A percentile compares a stretch with the other conserved stretches of the same genome.
Conservation (phyloP, 2,329 filamentous ascomycete genomes). For the Fusarium virguliforme region DNA sequence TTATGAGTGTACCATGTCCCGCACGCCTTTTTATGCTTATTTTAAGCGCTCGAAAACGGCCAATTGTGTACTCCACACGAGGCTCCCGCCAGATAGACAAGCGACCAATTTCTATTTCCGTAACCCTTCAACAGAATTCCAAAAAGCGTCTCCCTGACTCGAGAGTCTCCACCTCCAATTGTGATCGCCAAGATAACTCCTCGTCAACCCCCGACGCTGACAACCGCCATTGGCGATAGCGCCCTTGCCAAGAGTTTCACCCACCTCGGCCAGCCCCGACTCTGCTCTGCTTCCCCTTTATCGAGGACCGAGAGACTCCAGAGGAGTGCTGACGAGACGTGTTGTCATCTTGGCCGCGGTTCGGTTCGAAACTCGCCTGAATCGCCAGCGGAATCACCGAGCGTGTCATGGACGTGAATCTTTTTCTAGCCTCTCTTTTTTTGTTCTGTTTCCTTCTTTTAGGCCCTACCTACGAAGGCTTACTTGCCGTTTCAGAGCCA, state of each 20-base stretch:
- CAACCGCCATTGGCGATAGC: background rate
- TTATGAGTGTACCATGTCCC: too few relatives aligned
- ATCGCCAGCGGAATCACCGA: conserved; percentile 7
- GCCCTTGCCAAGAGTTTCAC: conserved; percentile 5
- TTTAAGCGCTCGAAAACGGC: conserved; percentile 3
- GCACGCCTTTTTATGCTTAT: conserved; percentile 5
- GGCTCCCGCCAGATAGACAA: background rate
- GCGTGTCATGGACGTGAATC: background rate
- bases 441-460: background rate
- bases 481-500: conserved; percentile 4
- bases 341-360: too few relatives aligned
- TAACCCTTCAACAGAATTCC: conserved; percentile 6
- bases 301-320: background rate
- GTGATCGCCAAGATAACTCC: conserved; percentile 14
- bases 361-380: too few relatives aligned
- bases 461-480: background rate
- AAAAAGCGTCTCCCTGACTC: conserved; percentile 8
- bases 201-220: conserved; percentile 61
- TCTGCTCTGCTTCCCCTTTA: too few relatives aligned
- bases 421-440: too few relatives aligned
- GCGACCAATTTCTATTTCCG: conserved; percentile 8
- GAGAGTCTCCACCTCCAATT: conserved; percentile 6
- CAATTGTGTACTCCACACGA: conserved; percentile 2
- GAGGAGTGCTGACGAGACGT: conserved; percentile 1
- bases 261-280: background rate